Evolutionary conservation across 495 filamentous ascomycete genomes (phyloP), one percentile per base, ranked within the genome.

Genomic region (Tuber borchii): DNA sequence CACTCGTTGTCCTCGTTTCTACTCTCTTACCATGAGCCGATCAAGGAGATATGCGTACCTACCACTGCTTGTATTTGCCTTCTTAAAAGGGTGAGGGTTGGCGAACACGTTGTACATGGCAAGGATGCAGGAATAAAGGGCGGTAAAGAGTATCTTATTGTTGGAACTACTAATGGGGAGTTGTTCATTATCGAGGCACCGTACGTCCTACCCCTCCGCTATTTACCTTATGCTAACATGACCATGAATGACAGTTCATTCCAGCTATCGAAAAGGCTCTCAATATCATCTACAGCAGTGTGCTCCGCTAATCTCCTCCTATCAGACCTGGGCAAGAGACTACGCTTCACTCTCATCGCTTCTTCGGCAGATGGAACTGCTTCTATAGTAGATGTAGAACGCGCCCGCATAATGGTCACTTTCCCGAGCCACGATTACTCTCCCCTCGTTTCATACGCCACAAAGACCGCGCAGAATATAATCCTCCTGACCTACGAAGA

Each of bases 101-200:
- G 76, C 17, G 80, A 82, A 74, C 79, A 82, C 31, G 44, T 77
- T n/a, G 71, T 65, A 3, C 1, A 69, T 7, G 77, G 80, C 6
- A 74, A 80, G 17, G 40, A 72, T 39, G 68, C 74, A 1, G 80
- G 79, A 19, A 56, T 78, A 46, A 73, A 74, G 19, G 80, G 79
- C n/a, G 80, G 77, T 19, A 82, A 77, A 70, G 81, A 82, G 40
- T 82, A 82, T 48, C 78, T 82, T 12, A 48, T 82, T 2, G 71
- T 76, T 16, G 81, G 81, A 14, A 80, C 74, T 22, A 40, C 73
- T n/a, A 40, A 71, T 8, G 81, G 81, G 17, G 72, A 76, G 22
- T 51, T 82, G 46, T 78, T 73, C 34, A 80, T 82, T 8, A 71
- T 82, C 16, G 73, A 80, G 20, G 42, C 77, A 37, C 77, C 81